Evolutionary conservation across 169 alveolate genomes (phyloP).

Genomic region (Pseudocohnilembus persalinus): DNA sequence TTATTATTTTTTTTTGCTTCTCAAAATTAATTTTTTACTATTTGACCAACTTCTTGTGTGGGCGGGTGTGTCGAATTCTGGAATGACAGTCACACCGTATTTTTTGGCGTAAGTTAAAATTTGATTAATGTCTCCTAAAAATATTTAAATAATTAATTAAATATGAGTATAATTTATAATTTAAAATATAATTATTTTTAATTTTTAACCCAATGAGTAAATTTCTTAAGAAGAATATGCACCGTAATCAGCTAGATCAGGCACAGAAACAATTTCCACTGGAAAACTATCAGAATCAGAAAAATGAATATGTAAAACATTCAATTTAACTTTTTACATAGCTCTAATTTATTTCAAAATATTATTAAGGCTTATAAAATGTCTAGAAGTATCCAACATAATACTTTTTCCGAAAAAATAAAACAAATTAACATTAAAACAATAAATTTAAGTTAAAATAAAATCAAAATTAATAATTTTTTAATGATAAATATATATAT

Average conservation of each 20-base stretch:
- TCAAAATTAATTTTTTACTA: too few relatives aligned
- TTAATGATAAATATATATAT: too few relatives aligned
- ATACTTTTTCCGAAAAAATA: too few relatives aligned
- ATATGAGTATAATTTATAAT: too few relatives aligned
- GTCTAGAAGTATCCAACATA: not conserved
- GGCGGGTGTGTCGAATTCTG: not conserved
- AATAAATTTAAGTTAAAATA: too few relatives aligned
- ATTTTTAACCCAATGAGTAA: not conserved
- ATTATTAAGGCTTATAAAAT: too few relatives aligned
- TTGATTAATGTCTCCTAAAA: not conserved
- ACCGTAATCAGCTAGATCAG: not conserved
- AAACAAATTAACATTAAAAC: too few relatives aligned
- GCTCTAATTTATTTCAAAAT: not conserved
- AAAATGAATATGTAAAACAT: not conserved
- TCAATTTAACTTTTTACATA: not conserved
- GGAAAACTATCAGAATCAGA: not conserved
- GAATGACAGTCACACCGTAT: not conserved
- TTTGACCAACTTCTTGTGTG: not conserved
- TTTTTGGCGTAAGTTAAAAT: not conserved
- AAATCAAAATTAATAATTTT: too few relatives aligned
- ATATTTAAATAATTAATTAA: too few relatives aligned
- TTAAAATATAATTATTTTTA: too few relatives aligned
- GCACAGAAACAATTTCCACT: not conserved
- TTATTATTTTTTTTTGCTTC: too few relatives aligned
- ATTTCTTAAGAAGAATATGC: not conserved